Evolutionary conservation across 78 protist genomes (phyloP).

Genomic region (Pelomyxa schiedti): DNA sequence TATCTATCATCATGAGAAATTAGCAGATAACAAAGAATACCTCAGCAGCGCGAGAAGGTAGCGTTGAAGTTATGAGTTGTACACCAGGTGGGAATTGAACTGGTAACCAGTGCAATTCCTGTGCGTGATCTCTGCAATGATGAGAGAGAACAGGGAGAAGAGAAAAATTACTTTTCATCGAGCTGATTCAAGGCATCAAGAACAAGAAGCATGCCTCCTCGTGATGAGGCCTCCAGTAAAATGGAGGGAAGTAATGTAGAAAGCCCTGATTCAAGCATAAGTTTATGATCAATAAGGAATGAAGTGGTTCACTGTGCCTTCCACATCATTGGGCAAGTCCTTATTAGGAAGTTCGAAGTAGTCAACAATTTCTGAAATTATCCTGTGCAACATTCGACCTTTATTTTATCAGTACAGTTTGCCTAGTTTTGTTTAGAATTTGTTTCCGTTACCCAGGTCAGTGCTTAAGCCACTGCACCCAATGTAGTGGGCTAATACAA

Average conservation of each 20-base stretch:
- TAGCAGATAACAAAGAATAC: too few species aligned
- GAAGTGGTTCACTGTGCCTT: not conserved
- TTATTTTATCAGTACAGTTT: too few species aligned
- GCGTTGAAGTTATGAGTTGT: not conserved
- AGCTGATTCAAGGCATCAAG: conserved; percentile 3
- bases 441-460: not conserved
- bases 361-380: not conserved
- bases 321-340: not conserved
- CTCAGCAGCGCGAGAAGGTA: not conserved
- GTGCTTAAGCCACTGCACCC: conserved; percentile 3
- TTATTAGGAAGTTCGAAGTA: not conserved
- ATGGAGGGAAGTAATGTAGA: too few species aligned
- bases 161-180: not conserved
- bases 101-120: conserved; percentile 3
- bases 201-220: not conserved
- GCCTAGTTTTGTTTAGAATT: too few species aligned
- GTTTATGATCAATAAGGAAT: too few species aligned
- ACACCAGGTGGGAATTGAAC: not conserved
- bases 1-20: too few species aligned
- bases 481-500: conserved; percentile 5
- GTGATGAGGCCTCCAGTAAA: not conserved
- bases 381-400: conserved; percentile 1
- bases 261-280: too few species aligned
- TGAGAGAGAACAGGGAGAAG: too few species aligned
- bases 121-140: conserved; percentile 5